Base-by-base conservation (phyloP, 176 grass and related monocot species). In the Echinochloa phyllopogon region DNA sequence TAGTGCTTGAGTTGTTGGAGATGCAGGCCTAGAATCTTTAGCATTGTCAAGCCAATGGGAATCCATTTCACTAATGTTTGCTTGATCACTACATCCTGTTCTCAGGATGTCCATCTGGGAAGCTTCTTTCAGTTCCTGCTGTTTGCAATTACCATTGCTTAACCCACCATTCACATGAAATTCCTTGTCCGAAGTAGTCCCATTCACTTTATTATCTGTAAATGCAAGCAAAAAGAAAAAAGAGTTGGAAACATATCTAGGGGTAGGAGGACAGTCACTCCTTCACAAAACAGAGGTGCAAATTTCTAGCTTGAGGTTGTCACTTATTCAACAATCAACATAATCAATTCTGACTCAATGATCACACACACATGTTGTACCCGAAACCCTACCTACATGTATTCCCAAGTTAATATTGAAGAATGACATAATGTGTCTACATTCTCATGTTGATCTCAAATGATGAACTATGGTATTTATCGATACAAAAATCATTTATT, bases 1-100 rank as follows among this genome's bases (percentile, higher is more conserved):
- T 63, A 94, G 52, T 16, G 84, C 84, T 79, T 91, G 84, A 37
- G 89, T 94, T 87, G 84, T 85, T 82, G 92, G 92, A 75, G 92
- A 94, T 58, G 88, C 76, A 51, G 89, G 87, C 77, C 84, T 84
- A 72, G 72, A 47, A 82, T 67, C 73, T 69, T 83, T 89, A 21
- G 65, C 73, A 68, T 13, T 40, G 24, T 91, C 84, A 42, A 44
- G 79, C 82, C 67, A 36, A 57, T 75, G 27, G 75, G 84, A 78
- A 52, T 27, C 67, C 18, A 59, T 82, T 86, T 79, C 89, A 81
- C 79, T 66, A 59, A 41, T 49, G 14, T 44, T 91, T 29, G 40
- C 36, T 59, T 79, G 78, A 51, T 85, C 62, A 18, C 45, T 67
- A 78, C 25, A 65, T 21, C 16, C 56, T 85, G 63, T 50, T 52